Evolutionary conservation across 2,329 filamentous ascomycete genomes (phyloP).

Genomic region (Penicillium rolfsii): DNA sequence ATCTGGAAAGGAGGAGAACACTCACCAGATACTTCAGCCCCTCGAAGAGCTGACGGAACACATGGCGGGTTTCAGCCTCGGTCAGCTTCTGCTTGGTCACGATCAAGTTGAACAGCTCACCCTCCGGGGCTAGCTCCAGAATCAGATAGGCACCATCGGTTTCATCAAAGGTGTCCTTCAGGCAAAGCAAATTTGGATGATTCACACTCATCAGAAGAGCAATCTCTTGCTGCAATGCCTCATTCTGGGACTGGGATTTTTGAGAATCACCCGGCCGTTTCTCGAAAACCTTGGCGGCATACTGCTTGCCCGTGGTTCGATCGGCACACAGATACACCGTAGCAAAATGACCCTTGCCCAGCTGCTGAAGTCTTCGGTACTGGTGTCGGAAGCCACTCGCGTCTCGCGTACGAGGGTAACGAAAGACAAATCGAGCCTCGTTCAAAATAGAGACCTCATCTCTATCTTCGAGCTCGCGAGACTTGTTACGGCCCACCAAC

Average conservation of each 20-base stretch:
- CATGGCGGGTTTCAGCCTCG: conserved; percentile 79
- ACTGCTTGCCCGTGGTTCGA: conserved; percentile 77
- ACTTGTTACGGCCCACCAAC: conserved; percentile 87
- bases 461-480: conserved; percentile 81
- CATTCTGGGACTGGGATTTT: conserved; percentile 69
- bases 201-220: conserved; percentile 96
- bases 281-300: conserved; percentile 93
- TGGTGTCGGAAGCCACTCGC: conserved; percentile 82
- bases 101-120: conserved; percentile 95
- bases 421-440: conserved; percentile 85
- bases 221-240: conserved; percentile 92
- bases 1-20: background rate
- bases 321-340: conserved; percentile 91
- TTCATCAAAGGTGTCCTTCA: conserved; percentile 96
- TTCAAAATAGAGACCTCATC: conserved; percentile 89
- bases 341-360: conserved; percentile 94
- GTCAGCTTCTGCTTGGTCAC: conserved; percentile 86
- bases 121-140: conserved; percentile 85
- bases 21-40: conserved; percentile 92
- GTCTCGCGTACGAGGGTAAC: conserved; percentile 76
- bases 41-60: conserved; percentile 90
- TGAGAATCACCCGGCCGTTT: conserved; percentile 82
- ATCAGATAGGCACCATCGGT: conserved; percentile 87
- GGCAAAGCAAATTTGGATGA: conserved; percentile 86
- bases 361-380: conserved; percentile 79